Percentiles rank a stretch among this genome's conserved stretches.
Evolutionary conservation across 179 eudicot genomes (phyloP).

Genomic region (Carnegiea gigantea): DNA sequence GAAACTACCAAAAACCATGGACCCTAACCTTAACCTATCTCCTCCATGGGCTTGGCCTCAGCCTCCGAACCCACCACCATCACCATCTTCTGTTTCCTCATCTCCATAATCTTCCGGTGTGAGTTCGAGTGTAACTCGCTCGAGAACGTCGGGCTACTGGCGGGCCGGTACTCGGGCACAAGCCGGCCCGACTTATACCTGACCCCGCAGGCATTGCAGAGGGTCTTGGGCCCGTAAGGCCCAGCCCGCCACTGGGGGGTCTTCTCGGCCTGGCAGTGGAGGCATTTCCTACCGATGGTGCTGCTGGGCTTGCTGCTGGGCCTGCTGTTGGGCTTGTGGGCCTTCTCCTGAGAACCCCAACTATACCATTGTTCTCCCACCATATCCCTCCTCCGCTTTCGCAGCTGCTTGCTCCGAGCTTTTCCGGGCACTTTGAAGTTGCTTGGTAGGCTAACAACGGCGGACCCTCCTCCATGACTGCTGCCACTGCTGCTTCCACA

Average conservation of each 20-base stretch:
- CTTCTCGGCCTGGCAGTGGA: conserved; percentile 63
- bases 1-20: conserved; percentile 10
- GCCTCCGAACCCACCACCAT: neutral
- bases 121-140: conserved; percentile 76
- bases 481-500: conserved; percentile 28
- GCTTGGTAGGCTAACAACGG: conserved; percentile 18
- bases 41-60: neutral
- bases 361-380: conserved; percentile 32
- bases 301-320: conserved; percentile 17
- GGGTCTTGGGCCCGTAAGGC: conserved; percentile 79
- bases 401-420: conserved; percentile 53
- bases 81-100: conserved; percentile 61
- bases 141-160: conserved; percentile 76
- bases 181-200: conserved; percentile 85
- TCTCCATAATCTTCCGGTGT: conserved; percentile 75
- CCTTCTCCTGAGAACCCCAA: conserved; percentile 34
- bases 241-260: conserved; percentile 86
- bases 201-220: conserved; percentile 89
- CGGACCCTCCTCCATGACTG: neutral
- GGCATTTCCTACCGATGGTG: conserved; percentile 56
- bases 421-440: conserved; percentile 50
- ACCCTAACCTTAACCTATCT: conserved; percentile 24
- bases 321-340: neutral
- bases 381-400: conserved; percentile 34
- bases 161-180: conserved; percentile 85